Percentiles rank a stretch among this genome's conserved stretches.
Conservation (phyloP, 345 rosid genomes). For the Rhodomyrtus tomentosa region DNA sequence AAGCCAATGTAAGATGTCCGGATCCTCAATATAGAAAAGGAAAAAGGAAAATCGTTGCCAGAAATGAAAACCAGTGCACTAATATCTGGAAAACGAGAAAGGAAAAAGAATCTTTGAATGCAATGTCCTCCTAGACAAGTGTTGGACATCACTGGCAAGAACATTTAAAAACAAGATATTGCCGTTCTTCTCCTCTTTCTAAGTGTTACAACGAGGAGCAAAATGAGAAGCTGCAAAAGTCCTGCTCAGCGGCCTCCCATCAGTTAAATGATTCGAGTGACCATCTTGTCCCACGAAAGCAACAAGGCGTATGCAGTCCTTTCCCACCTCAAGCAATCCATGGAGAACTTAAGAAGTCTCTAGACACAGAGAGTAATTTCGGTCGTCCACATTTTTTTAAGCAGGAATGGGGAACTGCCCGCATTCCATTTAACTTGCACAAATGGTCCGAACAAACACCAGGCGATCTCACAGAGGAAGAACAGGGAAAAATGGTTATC, state of each 20-base stretch:
- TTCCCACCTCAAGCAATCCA: neutral
- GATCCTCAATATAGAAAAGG: neutral
- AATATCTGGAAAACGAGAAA: neutral
- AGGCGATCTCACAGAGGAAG: neutral
- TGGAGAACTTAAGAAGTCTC: neutral
- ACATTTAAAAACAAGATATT: neutral
- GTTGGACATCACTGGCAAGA: neutral
- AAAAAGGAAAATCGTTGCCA: neutral
- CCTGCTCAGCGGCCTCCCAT: neutral
- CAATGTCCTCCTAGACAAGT: neutral
- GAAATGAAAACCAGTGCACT: neutral
- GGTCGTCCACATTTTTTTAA: neutral
- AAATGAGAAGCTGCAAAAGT: neutral
- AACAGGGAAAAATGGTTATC: neutral
- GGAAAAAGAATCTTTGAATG: neutral
- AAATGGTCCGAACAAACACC: neutral
- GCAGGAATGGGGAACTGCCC: neutral
- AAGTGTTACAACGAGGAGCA: neutral
- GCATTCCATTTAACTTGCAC: neutral
- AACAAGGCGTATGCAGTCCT: neutral
- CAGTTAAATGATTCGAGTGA: neutral
- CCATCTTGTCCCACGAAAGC: neutral
- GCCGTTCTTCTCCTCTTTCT: neutral
- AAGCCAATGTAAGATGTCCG: neutral
- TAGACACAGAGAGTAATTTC: neutral